These are phyloP conservation scores for Barnettozyma californica DNA, from an alignment of 805 yeast genomes.

Conservation along the genomic window DNA sequence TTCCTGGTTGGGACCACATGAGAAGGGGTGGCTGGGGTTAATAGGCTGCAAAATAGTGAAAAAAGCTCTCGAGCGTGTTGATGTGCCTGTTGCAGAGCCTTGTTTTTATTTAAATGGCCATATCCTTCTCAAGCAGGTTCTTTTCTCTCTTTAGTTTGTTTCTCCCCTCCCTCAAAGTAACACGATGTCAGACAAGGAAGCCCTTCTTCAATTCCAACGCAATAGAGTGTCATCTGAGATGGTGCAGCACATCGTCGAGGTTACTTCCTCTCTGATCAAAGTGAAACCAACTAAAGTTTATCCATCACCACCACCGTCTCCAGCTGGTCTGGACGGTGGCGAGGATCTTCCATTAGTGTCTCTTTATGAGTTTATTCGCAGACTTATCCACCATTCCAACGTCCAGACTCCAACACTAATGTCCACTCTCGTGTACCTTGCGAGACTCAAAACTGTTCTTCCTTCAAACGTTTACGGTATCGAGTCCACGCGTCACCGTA, in stretches of 20 bases:
- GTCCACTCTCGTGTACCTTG: constrained; percentile 83
- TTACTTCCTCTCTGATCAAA: constrained; percentile 53
- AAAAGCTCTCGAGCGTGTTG: not conserved
- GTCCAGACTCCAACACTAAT: constrained; percentile 93
- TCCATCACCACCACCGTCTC: constrained; percentile 38
- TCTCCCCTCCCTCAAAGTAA: not conserved
- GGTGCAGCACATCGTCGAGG: constrained; percentile 52
- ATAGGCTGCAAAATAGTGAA: not conserved
- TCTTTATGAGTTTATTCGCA: constrained; percentile 61
- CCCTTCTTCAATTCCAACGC: constrained; percentile 47
- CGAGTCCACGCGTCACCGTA: constrained; percentile 88
- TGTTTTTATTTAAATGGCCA: not conserved
- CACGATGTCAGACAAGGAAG: constrained; percentile 39
- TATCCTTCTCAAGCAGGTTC: too few species aligned
- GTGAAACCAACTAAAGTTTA: constrained; percentile 27
- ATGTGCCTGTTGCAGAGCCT: not conserved
- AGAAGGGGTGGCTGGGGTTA: not conserved
- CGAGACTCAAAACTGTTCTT: constrained; percentile 66
- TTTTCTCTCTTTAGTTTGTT: not conserved
- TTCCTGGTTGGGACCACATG: not conserved
- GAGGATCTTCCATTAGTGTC: constrained; percentile 21
- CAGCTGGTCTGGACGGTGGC: constrained; percentile 14
- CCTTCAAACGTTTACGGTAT: constrained; percentile 90
- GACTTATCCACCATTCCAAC: constrained; percentile 71
- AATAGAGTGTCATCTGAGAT: constrained; percentile 53